Percentiles rank a stretch among this genome's conserved stretches.
These are phyloP conservation scores for Neolentinus lepideus DNA, from an alignment of 1,284 basidiomycete genomes.

Conservation along the genomic window DNA sequence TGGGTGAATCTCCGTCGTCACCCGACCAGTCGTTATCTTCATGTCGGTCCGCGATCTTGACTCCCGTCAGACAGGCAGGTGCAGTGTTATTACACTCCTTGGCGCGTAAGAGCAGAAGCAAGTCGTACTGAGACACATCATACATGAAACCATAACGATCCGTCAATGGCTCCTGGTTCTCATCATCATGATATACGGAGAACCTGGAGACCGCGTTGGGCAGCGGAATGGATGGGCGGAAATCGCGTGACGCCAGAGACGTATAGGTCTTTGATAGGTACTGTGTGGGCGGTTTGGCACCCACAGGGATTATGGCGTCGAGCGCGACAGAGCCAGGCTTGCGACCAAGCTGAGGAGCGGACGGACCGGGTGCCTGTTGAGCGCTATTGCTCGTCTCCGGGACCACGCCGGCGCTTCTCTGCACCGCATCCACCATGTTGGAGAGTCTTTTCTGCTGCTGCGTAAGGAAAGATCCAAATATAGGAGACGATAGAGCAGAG, in stretches of 20 bases:
- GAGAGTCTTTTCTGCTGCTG: constrained; percentile 40
- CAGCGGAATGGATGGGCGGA: constrained; percentile 57
- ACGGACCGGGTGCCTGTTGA: not conserved
- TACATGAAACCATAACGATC: constrained; percentile 97
- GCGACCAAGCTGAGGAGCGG: not conserved
- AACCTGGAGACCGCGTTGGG: constrained; percentile 51
- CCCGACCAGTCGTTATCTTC: constrained; percentile 72
- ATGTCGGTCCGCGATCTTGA: constrained; percentile 77
- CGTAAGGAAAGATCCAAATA: constrained; percentile 51
- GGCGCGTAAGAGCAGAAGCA: constrained; percentile 69
- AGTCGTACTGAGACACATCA: constrained; percentile 75
- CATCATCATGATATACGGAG: constrained; percentile 43
- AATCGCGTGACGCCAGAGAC: constrained; percentile 59
- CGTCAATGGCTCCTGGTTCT: constrained; percentile 64
- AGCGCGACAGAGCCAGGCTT: constrained; percentile 69
- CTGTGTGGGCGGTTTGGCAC: constrained; percentile 81
- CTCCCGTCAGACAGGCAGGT: constrained; percentile 80
- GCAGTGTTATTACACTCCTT: constrained; percentile 69
- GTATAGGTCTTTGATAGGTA: constrained; percentile 71
- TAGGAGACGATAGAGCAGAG: constrained; percentile 34
- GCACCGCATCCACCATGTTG: constrained; percentile 18
- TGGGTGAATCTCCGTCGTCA: constrained; percentile 31
- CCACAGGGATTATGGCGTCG: constrained; percentile 83
- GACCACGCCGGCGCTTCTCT: constrained; percentile 9
- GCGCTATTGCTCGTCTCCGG: not conserved